Evolutionary conservation across 257 asterid species (phyloP).

Genomic region (Solanum piurae): DNA sequence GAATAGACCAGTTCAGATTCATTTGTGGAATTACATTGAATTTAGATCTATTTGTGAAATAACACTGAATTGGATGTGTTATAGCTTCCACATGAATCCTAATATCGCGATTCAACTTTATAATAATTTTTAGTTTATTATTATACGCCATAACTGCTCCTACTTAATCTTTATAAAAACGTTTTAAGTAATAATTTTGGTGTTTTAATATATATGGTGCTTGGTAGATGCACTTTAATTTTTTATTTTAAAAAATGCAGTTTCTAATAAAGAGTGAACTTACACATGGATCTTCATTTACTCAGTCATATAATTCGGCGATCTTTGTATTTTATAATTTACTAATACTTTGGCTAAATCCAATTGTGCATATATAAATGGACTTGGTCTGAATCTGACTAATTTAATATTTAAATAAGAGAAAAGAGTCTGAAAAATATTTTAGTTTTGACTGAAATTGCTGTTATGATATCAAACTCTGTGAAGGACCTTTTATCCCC

Average conservation of each 20-base stretch:
- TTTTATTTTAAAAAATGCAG: neutral
- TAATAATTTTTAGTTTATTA: neutral
- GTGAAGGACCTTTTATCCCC: no score
- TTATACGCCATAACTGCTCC: neutral
- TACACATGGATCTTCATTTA: neutral
- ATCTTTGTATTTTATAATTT: neutral
- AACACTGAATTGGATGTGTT: no score
- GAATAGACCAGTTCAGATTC: no score
- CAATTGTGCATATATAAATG: neutral
- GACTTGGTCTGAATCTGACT: neutral
- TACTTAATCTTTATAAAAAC: neutral
- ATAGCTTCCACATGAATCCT: neutral
- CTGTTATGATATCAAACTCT: no score
- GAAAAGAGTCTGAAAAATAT: no score
- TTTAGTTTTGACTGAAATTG: no score
- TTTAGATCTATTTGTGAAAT: no score
- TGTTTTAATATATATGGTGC: neutral
- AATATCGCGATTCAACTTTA: neutral
- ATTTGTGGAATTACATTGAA: no score
- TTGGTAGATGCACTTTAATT: neutral
- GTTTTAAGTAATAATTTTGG: neutral
- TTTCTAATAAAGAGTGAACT: neutral
- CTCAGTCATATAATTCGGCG: conserved; percentile 9
- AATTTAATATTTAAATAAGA: neutral
- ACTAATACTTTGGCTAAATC: neutral